Percentiles rank a stretch among this genome's conserved stretches.
phyloP scores from a whole-genome alignment of 2,329 filamentous ascomycete species.

The Harringtonia lauricola region DNA sequence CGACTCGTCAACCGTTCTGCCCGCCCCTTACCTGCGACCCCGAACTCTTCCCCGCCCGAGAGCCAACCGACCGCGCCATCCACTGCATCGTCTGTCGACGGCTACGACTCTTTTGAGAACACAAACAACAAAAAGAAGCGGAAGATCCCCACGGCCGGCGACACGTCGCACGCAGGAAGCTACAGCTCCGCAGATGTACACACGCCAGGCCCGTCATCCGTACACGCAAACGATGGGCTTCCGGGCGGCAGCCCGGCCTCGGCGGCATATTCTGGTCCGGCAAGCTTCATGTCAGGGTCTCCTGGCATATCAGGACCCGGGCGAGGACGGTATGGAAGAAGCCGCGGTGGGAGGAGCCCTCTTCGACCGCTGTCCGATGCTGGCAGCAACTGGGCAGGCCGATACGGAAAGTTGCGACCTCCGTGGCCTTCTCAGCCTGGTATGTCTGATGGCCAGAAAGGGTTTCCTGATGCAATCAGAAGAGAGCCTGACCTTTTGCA shows the following conservation, averaged over 20 bases:
- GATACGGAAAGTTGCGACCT: slow-evolving; percentile 33
- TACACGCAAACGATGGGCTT: slow-evolving; percentile 5
- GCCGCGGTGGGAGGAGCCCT: slow-evolving; percentile 49
- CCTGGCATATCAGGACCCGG: slow-evolving; percentile 77
- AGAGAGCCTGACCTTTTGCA: not conserved
- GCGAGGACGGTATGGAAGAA: slow-evolving; percentile 69
- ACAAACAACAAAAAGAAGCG: slow-evolving; percentile 99
- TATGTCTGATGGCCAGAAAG: no score
- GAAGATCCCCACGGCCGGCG: slow-evolving; percentile 86
- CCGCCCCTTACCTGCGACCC: slow-evolving; percentile 1
- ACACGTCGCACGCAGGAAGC: slow-evolving; percentile 38
- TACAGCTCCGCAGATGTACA: slow-evolving; percentile 26
- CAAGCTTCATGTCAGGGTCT: slow-evolving; percentile 44
- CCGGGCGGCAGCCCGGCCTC: slow-evolving; percentile 4
- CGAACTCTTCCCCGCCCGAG: slow-evolving; percentile 1
- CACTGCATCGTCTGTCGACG: slow-evolving; percentile 63
- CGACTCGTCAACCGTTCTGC: slow-evolving; percentile 4
- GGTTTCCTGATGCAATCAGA: not conserved
- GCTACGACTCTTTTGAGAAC: slow-evolving; percentile 96
- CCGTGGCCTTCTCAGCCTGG: slow-evolving; percentile 13
- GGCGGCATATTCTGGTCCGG: slow-evolving; percentile 25
- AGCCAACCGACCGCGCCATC: slow-evolving; percentile 45
- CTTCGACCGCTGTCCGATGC: slow-evolving; percentile 49
- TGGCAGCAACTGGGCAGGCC: slow-evolving; percentile 42
- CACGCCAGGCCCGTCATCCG: slow-evolving; percentile 15